Percentiles rank a stretch among this genome's conserved stretches.
phyloP scores from a whole-genome alignment of 225 moss, liverwort and hornwort genomes.

The Sphagnum contortum region DNA sequence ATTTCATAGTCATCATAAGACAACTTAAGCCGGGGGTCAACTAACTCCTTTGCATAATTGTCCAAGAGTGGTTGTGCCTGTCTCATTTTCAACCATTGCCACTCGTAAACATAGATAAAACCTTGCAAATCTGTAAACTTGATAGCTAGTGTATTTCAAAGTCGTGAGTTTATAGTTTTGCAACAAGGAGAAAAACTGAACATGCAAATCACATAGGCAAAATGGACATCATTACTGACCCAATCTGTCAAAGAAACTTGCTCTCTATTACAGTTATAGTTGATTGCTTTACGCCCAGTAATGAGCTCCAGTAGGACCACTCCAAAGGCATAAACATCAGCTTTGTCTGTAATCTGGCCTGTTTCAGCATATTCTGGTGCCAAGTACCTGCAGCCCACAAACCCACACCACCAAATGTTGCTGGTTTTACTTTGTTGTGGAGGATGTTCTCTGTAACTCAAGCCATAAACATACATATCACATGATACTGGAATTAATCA shows the following conservation, averaged over 20 bases:
- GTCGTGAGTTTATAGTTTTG: no score
- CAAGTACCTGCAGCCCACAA: slow-evolving; percentile 33
- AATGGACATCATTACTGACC: slow-evolving; percentile 18
- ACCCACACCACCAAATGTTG: background rate
- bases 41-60: slow-evolving; percentile 27
- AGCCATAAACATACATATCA: no score
- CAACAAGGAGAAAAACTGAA: background rate
- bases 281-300: slow-evolving; percentile 57
- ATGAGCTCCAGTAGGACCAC: slow-evolving; percentile 58
- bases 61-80: slow-evolving; percentile 67
- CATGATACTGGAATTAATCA: no score
- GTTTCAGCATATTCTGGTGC: slow-evolving; percentile 64
- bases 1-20: slow-evolving; percentile 50
- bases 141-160: no score
- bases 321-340: slow-evolving; percentile 63
- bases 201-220: background rate
- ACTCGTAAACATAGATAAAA: background rate
- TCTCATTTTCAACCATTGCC: background rate
- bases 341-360: slow-evolving; percentile 64
- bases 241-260: slow-evolving; percentile 63
- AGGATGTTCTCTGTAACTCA: background rate
- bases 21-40: slow-evolving; percentile 47
- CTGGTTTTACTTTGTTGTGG: background rate
- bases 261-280: slow-evolving; percentile 21
- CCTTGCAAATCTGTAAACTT: background rate